Conservation (phyloP, 768 basidiomycete genomes). For the Leucocoprinus birnbaumii region DNA sequence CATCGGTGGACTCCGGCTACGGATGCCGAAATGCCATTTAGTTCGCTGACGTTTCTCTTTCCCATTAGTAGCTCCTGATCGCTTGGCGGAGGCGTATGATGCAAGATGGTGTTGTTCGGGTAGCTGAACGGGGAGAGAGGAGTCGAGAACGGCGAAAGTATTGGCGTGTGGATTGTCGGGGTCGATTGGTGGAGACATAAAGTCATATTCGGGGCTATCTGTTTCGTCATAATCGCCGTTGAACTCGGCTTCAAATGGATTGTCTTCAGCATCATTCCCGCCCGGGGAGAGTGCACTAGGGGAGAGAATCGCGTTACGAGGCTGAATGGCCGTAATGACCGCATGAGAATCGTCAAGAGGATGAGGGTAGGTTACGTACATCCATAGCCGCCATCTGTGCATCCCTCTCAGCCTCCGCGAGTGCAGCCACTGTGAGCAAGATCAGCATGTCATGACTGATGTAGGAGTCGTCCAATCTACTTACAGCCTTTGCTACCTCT, state of each 20-base stretch:
- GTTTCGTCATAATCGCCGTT: conserved; percentile 53
- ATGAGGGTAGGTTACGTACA: conserved; percentile 41
- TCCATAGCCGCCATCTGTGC: conserved; percentile 79
- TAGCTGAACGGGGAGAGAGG: conserved; percentile 70
- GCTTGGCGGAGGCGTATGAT: conserved; percentile 59
- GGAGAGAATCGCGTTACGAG: conserved; percentile 60
- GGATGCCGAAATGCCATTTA: conserved; percentile 98
- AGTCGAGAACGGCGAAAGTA: conserved; percentile 75
- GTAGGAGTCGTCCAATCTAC: conserved; percentile 25
- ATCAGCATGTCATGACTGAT: background rate
- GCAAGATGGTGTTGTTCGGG: conserved; percentile 66
- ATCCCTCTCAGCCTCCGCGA: conserved; percentile 85
- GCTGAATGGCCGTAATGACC: conserved; percentile 36
- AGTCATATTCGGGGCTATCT: conserved; percentile 34
- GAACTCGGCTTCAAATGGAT: conserved; percentile 82
- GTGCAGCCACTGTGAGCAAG: conserved; percentile 58
- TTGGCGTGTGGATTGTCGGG: conserved; percentile 14
- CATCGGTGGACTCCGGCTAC: conserved; percentile 93
- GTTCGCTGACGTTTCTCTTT: conserved; percentile 77
- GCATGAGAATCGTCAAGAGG: conserved; percentile 1
- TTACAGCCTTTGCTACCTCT: conserved; percentile 81
- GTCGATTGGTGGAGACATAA: conserved; percentile 19
- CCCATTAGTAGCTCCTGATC: conserved; percentile 34
- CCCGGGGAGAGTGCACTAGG: conserved; percentile 65
- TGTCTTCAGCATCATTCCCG: conserved; percentile 61